phyloP scores from a whole-genome alignment of 2,329 filamentous ascomycete species.

The Aureobasidium sp. region DNA sequence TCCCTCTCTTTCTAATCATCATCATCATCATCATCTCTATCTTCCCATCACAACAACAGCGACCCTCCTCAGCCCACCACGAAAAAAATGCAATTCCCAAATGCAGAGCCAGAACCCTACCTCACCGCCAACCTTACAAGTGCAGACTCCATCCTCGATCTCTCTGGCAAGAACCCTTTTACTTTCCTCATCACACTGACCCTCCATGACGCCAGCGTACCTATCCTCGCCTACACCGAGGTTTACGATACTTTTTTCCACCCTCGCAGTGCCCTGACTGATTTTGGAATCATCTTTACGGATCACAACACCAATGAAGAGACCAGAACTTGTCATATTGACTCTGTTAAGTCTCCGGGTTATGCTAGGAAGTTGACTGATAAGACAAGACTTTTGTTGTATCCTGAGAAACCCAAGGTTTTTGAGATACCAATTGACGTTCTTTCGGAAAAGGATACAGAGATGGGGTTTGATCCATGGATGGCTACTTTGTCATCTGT shows the following conservation, averaged over 20 bases:
- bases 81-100: neutral
- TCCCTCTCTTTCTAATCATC: no score
- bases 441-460: no score
- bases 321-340: neutral
- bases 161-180: neutral
- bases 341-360: no score
- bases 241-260: no score
- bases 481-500: no score
- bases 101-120: neutral
- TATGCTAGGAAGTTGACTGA: no score
- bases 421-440: no score
- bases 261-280: neutral
- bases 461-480: no score
- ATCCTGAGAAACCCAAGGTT: no score
- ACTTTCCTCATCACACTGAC: neutral
- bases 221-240: neutral
- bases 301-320: neutral
- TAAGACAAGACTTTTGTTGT: no score
- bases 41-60: neutral
- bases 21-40: no score
- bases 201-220: neutral
- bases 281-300: neutral
- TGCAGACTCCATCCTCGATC: neutral
- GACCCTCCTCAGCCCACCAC: neutral
- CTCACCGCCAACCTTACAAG: neutral